Base-by-base conservation (phyloP, 768 basidiomycete genomes). In the Termitomyces sp. region DNA sequence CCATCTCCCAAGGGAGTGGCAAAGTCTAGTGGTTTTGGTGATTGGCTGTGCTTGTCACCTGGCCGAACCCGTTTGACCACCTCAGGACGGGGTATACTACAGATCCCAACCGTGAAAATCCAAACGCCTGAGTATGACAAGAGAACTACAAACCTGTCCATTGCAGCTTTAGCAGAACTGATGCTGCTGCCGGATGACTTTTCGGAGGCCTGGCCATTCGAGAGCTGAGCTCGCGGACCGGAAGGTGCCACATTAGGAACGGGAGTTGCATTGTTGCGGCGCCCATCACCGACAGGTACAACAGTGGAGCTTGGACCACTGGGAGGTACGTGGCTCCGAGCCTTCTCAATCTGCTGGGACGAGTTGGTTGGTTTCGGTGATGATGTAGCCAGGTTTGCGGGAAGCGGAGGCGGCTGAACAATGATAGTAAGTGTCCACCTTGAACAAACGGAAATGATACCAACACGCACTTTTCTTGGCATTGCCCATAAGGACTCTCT, bases 51-150 rank as follows among this genome's bases (percentile, higher is more conserved):
- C 55, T 73, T 77, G 43, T 66, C 58, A 11, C 78, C 78, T 30
- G 73, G 68, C 30, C 80, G 70, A 26, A 80, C 70, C 55, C 89
- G 76, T 68, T 83, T 88, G 56, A 91, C 86, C 35, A 89, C 87
- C 66, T 90, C 87, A n/a, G 89, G 89, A 47, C 87, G 75, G 23
- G 87, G 89, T 46, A 91, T 79, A 65, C 89, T 91, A 60, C 23
- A 44, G 14, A 45, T 55, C 37, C 60, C 8, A 38, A 55, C 43
- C n/a, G 26, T 55, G n/a, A 46, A 37, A 6, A 43, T 53, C 3
- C 12, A 7, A 35, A 55, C 19, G 57, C 28, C 40, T 46, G 30
- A 59, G 53, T 26, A 35, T 48, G 11, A 11, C 23, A 50, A 40
- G 37, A 14, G 11, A 50, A 56, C 38, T 3, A 61, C 69, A 57